A percentile compares a stretch with the other conserved stretches of the same genome.
Conservation (phyloP, 441 rosid species). For the Hura crepitans region DNA sequence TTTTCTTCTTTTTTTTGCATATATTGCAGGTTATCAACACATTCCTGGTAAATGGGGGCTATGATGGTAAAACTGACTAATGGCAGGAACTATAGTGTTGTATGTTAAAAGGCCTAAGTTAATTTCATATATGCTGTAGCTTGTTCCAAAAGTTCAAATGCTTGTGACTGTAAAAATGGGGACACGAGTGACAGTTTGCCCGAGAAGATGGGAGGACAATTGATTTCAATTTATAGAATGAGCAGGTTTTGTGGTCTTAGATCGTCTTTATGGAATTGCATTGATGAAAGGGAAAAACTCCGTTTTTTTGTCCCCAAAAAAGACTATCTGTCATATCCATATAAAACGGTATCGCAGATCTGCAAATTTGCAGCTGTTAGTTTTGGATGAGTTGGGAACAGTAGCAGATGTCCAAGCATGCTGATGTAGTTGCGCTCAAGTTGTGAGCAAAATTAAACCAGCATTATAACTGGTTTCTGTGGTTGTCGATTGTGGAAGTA, state of each 20-base stretch:
- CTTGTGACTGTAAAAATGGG: constrained; percentile 17
- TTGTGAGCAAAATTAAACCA: not conserved
- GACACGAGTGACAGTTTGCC: constrained; percentile 21
- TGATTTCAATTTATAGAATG: constrained; percentile 22
- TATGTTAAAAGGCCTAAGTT: constrained; percentile 23
- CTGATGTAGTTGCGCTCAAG: not conserved
- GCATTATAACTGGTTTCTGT: not conserved
- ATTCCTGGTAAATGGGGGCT: constrained; percentile 18
- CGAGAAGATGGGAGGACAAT: constrained; percentile 12
- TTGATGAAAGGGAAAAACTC: constrained; percentile 7
- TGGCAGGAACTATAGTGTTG: constrained; percentile 17
- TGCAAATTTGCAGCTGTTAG: not conserved
- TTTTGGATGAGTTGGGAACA: not conserved
- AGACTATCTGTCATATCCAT: not conserved
- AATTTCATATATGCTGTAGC: constrained; percentile 23
- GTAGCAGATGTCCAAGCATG: not conserved
- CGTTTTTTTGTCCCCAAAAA: constrained; percentile 3
- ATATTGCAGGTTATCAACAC: constrained; percentile 27
- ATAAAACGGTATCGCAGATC: not conserved
- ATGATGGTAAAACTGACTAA: not conserved
- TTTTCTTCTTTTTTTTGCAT: not conserved
- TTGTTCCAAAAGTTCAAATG: constrained; percentile 22
- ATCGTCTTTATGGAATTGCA: constrained; percentile 22
- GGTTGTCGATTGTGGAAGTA: not conserved
- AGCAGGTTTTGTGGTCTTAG: constrained; percentile 22